Base-by-base conservation (phyloP, 2,329 filamentous ascomycete genomes). In the Aspergillus latus region DNA sequence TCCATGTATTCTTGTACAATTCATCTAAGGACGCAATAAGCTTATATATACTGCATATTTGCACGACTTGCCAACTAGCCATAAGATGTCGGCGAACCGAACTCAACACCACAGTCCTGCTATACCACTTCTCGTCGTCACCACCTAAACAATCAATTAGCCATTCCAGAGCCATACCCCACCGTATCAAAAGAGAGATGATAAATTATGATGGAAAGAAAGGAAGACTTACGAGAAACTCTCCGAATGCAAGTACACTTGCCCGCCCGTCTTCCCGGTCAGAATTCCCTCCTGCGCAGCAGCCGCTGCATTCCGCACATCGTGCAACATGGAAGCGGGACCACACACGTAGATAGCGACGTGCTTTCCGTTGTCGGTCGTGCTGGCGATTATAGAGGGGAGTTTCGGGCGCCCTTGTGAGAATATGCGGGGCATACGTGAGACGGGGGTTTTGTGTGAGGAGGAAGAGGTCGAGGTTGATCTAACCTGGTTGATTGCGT, bases 231-330 rank as follows among this genome's bases (percentile, higher is more conserved):
- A 79, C 59, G 72, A 74, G 59, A 81, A 81, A 52, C 76, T 71
- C 65, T 82, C 79, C 21, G 73, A 72, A 66, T 81, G 78, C 54
- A 81, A 59, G 66, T 78, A 80, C 2, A 80, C 68, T 30, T 75
- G 72, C 48, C 62, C 65, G n/a, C 26, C 42, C 13, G 13, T 1
- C 59, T 28, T 15, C 29, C 63, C 5, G 65, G 69, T 15, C 62
- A 70, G 6, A 78, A 50, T 28, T 6, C 59, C 58, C 53, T 73
- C 48, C 54, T 82, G 78, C 40, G 72, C 73, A 15, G 52, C 52
- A 1, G 78, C 78, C 16, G 78, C 77, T 6, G 77, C 78, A 65
- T 79, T 76, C 1, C 76, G 68, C 7, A 79, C 74, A 68, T 81
- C 79, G 49, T 77, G 67, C 51, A 79, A 69, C 78, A 81, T 79